Percentiles rank a stretch among this genome's conserved stretches.
Evolutionary conservation across 129 eudicot genomes (phyloP).

Genomic region (Pseudognaphalium luteoalbum): DNA sequence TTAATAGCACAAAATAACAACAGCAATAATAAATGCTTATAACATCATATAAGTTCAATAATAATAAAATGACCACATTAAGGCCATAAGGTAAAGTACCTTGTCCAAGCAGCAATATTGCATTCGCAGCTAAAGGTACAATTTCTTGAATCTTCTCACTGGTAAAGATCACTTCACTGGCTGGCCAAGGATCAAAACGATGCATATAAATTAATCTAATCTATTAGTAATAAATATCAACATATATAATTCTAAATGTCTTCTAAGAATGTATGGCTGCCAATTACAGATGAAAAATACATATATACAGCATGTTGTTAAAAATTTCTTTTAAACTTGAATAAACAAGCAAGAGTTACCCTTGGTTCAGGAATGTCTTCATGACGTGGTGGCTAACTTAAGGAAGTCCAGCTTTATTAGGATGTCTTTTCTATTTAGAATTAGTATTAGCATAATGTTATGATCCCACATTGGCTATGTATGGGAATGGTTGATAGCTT

Average conservation of each 20-base stretch:
- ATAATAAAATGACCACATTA: conserved; percentile 13
- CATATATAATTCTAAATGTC: not conserved
- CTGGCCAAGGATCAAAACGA: conserved; percentile 39
- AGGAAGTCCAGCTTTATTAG: not conserved
- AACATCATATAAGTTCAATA: not conserved
- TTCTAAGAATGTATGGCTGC: conserved; percentile 7
- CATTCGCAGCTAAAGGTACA: conserved; percentile 54
- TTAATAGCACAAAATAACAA: not conserved
- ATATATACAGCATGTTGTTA: not conserved
- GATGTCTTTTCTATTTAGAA: not conserved
- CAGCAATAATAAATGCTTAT: not conserved
- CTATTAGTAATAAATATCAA: not conserved
- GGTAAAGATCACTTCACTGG: conserved; percentile 63
- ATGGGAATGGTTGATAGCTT: no score
- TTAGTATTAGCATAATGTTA: not conserved
- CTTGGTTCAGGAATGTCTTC: not conserved
- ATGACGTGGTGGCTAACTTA: not conserved
- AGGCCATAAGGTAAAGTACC: conserved; percentile 46
- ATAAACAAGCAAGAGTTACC: not conserved
- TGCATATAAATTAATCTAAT: not conserved
- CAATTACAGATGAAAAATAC: not conserved
- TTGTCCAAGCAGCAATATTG: conserved; percentile 81
- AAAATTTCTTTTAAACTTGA: not conserved
- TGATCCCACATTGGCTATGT: no score
- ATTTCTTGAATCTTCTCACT: conserved; percentile 81